Conservation (phyloP, 140 eudicot species). For the Stevia rebaudiana region DNA sequence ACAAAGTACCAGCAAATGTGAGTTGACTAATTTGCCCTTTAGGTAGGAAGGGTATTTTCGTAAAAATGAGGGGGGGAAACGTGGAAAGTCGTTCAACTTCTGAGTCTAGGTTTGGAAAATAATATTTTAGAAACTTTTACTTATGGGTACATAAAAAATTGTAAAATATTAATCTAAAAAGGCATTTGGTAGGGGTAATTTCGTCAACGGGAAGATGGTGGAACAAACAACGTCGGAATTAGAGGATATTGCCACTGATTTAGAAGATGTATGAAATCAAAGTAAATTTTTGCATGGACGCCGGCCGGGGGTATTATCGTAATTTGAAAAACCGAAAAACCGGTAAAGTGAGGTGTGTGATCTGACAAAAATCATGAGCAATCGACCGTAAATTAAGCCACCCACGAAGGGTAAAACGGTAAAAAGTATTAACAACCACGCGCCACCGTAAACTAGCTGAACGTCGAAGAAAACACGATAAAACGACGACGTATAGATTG, state of each 20-base stretch:
- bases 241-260: background rate
- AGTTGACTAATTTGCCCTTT: slow-evolving; percentile 31
- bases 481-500: background rate
- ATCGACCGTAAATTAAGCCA: slow-evolving; percentile 25
- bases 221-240: slow-evolving; percentile 4
- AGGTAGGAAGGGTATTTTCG: slow-evolving; percentile 25
- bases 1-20: background rate
- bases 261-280: too few species aligned
- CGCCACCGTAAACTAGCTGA: slow-evolving; percentile 34
- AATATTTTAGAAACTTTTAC: background rate
- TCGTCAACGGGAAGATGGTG: slow-evolving; percentile 14
- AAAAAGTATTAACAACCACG: slow-evolving; percentile 27
- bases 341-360: slow-evolving; percentile 15
- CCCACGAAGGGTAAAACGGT: slow-evolving; percentile 37
- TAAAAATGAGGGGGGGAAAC: slow-evolving; percentile 20
- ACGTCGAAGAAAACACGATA: background rate
- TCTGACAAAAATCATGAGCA: slow-evolving; percentile 38
- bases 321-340: slow-evolving; percentile 24
- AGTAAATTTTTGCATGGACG: background rate
- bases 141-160: background rate
- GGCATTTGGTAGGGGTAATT: slow-evolving; percentile 16
- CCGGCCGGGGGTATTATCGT: slow-evolving; percentile 27
- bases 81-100: slow-evolving; percentile 43
- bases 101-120: background rate
- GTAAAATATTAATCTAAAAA: slow-evolving; percentile 10